Evolutionary conservation across 2,329 filamentous ascomycete genomes (phyloP).

Genomic region (Stachybotrys chartarum): DNA sequence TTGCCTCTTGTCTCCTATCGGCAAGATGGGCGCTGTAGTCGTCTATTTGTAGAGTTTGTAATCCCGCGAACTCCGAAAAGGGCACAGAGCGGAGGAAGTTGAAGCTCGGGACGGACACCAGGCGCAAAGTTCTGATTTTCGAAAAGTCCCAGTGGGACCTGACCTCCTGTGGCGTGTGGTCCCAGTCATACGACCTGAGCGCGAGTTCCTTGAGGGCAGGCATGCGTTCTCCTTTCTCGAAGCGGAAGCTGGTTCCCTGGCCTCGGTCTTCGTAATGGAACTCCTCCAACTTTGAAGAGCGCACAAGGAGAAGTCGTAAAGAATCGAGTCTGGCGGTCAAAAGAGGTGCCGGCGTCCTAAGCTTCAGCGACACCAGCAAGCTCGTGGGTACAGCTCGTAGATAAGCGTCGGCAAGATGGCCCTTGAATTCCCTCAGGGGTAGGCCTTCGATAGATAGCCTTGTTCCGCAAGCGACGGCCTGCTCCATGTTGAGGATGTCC

Average conservation of each 20-base stretch:
- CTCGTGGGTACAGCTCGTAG: conserved; percentile 29
- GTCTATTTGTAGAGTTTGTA: conserved; percentile 33
- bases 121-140: conserved; percentile 28
- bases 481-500: conserved; percentile 25
- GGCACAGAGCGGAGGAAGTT: conserved; percentile 36
- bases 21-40: conserved; percentile 35
- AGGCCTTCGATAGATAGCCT: conserved; percentile 33
- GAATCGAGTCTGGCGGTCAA: conserved; percentile 32
- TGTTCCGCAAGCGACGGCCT: conserved; percentile 18
- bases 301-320: conserved; percentile 34
- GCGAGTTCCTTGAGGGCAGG: conserved; percentile 33
- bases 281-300: conserved; percentile 24
- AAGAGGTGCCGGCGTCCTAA: conserved; percentile 29
- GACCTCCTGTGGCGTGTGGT: conserved; percentile 30
- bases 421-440: conserved; percentile 28
- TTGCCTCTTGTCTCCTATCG: conserved; percentile 31
- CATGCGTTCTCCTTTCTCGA: conserved; percentile 30
- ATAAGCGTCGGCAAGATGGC: conserved; percentile 26
- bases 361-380: conserved; percentile 31
- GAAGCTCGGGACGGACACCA: conserved; percentile 35
- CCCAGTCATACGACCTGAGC: conserved; percentile 43
- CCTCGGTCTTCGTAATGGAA: conserved; percentile 37
- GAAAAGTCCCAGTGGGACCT: conserved; percentile 39
- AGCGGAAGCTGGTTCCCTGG: conserved; percentile 36
- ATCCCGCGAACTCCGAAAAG: conserved; percentile 24